Evolutionary conservation across 75 land plant species (phyloP), one percentile per base, ranked within the genome.

Genomic region (Picea sitchensis): DNA sequence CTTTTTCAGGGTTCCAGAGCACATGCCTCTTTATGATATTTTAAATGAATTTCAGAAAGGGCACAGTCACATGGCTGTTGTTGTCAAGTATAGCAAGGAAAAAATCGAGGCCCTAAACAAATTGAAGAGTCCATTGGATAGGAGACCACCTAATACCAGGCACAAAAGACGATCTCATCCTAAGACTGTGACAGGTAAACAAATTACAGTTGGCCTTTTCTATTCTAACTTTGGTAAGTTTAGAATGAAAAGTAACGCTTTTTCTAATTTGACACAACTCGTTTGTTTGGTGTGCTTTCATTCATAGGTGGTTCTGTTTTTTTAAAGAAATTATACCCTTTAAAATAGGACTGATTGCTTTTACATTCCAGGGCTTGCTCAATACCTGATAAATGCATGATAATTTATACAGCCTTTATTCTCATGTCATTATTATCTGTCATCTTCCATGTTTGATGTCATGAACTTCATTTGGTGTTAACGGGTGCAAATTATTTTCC

Each of bases 11-110:
- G 92, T 94, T 1, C 81, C 77, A 80, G 95, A 90, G 26, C 44
- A 78, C 65, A 73, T 86, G 62, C 92, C 96, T 54, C 80, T 94
- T 17, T 94, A 94, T 81, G 95, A 90, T 60, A 87, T 94, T 31
- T 78, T 94, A 58, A 94, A 94, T 60, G 90, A 88, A 54, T 94
- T 94, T 77, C 96, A 90, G 84, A 85, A 90, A 51, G 95, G 95
- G 14, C 95, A 90, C 47, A 90, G 96, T 76, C 96, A 94, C 77
- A 94, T 94, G 89, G 96, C 91, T 62, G 92, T 87, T 21, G 95
- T 94, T 75, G 87, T 94, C 59, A 90, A 92, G 82, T 76, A 78
- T 61, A 84, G 59, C 60, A 78, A 76, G 31, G 89, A 84, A 20
- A 75, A 36, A 63, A 75, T 38, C 11, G 77, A 69, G 32, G 20